Evolutionary conservation across 352 stramenopile genomes (phyloP).

Genomic region (Globisporangium viniferum): DNA sequence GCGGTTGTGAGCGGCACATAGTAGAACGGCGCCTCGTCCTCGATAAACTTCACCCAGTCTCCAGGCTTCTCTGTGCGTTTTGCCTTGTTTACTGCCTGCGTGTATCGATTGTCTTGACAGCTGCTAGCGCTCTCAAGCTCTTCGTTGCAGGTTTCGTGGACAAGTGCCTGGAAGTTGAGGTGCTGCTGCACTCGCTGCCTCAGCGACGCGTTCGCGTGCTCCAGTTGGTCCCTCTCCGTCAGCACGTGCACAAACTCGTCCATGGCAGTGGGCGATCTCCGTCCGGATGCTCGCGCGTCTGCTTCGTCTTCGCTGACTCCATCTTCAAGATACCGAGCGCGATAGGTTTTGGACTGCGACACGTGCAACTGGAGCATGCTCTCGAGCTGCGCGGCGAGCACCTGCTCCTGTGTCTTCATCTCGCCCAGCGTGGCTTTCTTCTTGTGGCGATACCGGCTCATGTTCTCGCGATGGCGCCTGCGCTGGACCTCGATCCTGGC

Average conservation of each 20-base stretch:
- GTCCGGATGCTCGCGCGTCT: neutral
- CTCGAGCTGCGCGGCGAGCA: constrained; percentile 29
- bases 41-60: neutral
- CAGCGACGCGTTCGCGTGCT: neutral
- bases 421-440: constrained; percentile 40
- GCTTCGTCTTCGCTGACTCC: neutral
- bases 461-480: constrained; percentile 41
- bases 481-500: constrained; percentile 10
- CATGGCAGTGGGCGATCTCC: neutral
- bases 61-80: neutral
- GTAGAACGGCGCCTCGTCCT: constrained; percentile 4
- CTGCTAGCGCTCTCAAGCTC: neutral
- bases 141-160: neutral
- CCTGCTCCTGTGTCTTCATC: constrained; percentile 24
- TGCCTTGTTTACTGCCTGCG: neutral
- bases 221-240: neutral
- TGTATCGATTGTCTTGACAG: neutral
- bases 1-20: neutral
- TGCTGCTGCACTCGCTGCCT: neutral
- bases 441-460: constrained; percentile 41
- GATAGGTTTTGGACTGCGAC: constrained; percentile 3
- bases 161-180: neutral
- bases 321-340: neutral
- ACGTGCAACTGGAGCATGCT: constrained; percentile 2
- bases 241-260: constrained; percentile 7